These are phyloP conservation scores for Byssochlamys sp. DNA, from an alignment of 2,329 filamentous ascomycete genomes.

Conservation along the genomic window DNA sequence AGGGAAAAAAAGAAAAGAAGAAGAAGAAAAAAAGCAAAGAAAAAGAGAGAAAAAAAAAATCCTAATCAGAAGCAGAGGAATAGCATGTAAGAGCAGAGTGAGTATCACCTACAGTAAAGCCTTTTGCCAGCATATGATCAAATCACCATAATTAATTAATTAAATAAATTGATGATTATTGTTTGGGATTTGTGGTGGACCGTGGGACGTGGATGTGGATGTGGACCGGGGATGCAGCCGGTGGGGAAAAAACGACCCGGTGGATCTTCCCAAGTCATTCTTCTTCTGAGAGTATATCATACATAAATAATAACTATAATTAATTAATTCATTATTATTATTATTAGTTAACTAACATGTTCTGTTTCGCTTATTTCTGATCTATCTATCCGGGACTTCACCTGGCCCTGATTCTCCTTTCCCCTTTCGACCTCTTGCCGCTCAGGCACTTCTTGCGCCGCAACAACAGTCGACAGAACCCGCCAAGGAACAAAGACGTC, in stretches of 20 bases:
- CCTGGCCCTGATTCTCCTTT: not conserved
- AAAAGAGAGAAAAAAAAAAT: not conserved
- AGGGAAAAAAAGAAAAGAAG: not conserved
- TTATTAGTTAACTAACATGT: not conserved
- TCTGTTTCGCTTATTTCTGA: not conserved
- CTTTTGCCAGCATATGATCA: not conserved
- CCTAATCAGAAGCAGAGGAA: not conserved
- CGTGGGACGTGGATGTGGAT: not conserved
- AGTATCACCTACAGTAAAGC: not conserved
- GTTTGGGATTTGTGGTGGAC: not conserved
- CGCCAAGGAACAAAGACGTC: not conserved
- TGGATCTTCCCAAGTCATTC: not conserved
- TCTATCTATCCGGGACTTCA: not conserved
- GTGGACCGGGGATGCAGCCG: not conserved
- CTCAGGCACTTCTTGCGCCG: not conserved
- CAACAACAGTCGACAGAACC: not conserved
- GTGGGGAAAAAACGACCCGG: not conserved
- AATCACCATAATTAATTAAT: too few relatives aligned
- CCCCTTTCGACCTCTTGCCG: not conserved
- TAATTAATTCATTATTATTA: too few relatives aligned
- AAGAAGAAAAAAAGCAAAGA: not conserved
- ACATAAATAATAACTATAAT: too few relatives aligned
- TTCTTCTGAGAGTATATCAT: not conserved
- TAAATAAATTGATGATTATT: not conserved
- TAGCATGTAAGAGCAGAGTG: not conserved